Evolutionary conservation across 2,329 filamentous ascomycete species (phyloP), one percentile per base, ranked within the genome.

Genomic region (Metarhizium brunneum): DNA sequence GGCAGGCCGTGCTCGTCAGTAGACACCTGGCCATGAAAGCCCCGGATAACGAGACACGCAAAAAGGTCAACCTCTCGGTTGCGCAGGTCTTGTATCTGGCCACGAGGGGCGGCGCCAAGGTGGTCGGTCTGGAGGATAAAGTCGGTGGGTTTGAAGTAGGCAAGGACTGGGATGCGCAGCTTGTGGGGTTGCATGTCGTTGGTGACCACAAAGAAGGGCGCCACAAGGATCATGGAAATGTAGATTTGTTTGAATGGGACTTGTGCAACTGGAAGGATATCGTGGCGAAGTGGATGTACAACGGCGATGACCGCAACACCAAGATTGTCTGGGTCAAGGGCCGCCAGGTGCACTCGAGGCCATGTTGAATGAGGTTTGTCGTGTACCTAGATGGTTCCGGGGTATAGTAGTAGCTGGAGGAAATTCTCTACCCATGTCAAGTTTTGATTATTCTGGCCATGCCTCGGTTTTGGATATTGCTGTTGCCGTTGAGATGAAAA

Each of bases 241-340:
- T 96, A 0, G 91, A 96, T 70, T 69, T 96, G 0, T 97, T 96
- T 75, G 92, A 91, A 1, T 90, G 86, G 81, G 92, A 97, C 78
- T 35, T 35, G 32, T 35, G 32, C 32, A 82, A 66, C 16, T 95
- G 88, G 89, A 82, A 87, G 43, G 89, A 97, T 65, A 83, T 77
- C 65, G 73, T 97, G 13, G 88, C 90, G 53, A 97, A 97, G 76
- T 97, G 94, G 94, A 76, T 96, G 59, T 97, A 88, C 72, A 88
- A 83, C 61, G 94, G 94, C 0, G 92, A 97, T 74, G 92, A 97
- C 32, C 32, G 32, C 32, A 43, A 43, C 40, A 43, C 40, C n/a
- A 43, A 43, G 32, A 35, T 35, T 7, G 32, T 35, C 32, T 35
- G 32, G 32, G 32, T 35, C 32, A 35, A 35, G 32, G 32, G 32